Base-by-base conservation (phyloP, 257 asterid genomes). In the Salvia splendens region DNA sequence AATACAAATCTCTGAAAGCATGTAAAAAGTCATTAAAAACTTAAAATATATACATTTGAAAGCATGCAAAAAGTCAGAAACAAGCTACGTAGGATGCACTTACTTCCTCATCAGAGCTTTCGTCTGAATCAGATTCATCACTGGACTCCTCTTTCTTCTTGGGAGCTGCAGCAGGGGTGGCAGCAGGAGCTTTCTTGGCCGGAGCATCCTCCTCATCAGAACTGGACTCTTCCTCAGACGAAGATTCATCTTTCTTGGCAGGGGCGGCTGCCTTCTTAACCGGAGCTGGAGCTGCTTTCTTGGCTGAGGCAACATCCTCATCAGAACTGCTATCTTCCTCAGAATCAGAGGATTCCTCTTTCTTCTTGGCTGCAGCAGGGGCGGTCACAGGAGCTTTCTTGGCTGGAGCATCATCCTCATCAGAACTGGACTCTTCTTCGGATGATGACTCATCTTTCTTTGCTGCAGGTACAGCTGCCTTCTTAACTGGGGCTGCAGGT, bases 251-350 rank as follows among this genome's bases (percentile, higher is more conserved):
- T 15, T 71, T 28, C 41, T 58, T 45, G 11, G 69, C 56, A 17
- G 75, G 62, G 3, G 17, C 72, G 3, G 30, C 30, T 33, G 38
- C 33, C 17, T 42, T 58, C 61, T 59, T 69, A 20, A 5, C 36
- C 24, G 67, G 28, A 3, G 6, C 38, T 17, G 30, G 30, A 24
- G 30, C 2, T 24, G 43, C 55, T 46, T 62, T 62, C 55, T 62
- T 62, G 12, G 45, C 43, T 17, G 68, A 14, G 3, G 68, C 43
- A 3, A 24, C 55, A 12, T 62, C 68, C 55, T 62, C 61, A 5
- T 64, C 89, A 0, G 86, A 78, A 60, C 80, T 50, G 28, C 47
- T 73, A 3, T 65, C 78, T 9, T 72, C 79, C 14, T 54, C 71
- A 24, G 30, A 24, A 24, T 24, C 30, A 61, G 76, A 63, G 1